Base-by-base conservation (phyloP, 2,329 filamentous ascomycete species). In the Emergomyces orientalis region DNA sequence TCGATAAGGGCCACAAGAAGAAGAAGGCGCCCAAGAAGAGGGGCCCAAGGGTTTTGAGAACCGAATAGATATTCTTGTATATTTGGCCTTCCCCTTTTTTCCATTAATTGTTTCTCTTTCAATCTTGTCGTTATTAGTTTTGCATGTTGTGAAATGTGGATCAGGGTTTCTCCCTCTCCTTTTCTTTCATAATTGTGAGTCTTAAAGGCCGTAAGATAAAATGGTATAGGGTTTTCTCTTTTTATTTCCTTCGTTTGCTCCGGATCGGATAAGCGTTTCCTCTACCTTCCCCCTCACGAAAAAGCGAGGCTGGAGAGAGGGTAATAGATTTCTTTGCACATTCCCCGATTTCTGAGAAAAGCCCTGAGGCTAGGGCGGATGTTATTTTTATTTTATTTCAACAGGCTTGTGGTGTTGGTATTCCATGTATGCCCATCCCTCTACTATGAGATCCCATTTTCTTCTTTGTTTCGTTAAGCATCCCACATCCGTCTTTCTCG, bases 1-100 rank as follows among this genome's bases (percentile, higher is more conserved):
- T 81, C 71, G 80, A 82, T 63, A 78, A 78, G 60, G 81, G 80
- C 25, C 78, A 80, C 64, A 82, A 82, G 74, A 81, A 80, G 72
- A 78, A 78, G 69, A 78, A 78, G 68, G 74, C 62, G 22, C 43
- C 55, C 30, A 79, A 79, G 68, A 72, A 72, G 66, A 76, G 74
- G 70, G 78, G 77, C 22, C 71, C 76, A 41, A 73, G 74, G 63
- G 75, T 78, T 65, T 69, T 81, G 66, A 69, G 79, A 69, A 77
- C 76, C 17, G 66, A 67, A 51, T 67, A 62, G 60, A 56, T 30
- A 22, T 59, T 59, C 1, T 19, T n/a, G n/a, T 27, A 19, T 32
- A 8, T 60, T n/a, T 51, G 19, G 22, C 7, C 27, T n/a, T 8
- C 8, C 19, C 41, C 13, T 41, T 34, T 49, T 34, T 22, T 59